These are phyloP conservation scores for Pleurotus platypus DNA, from an alignment of 768 basidiomycete genomes.

Conservation along the genomic window DNA sequence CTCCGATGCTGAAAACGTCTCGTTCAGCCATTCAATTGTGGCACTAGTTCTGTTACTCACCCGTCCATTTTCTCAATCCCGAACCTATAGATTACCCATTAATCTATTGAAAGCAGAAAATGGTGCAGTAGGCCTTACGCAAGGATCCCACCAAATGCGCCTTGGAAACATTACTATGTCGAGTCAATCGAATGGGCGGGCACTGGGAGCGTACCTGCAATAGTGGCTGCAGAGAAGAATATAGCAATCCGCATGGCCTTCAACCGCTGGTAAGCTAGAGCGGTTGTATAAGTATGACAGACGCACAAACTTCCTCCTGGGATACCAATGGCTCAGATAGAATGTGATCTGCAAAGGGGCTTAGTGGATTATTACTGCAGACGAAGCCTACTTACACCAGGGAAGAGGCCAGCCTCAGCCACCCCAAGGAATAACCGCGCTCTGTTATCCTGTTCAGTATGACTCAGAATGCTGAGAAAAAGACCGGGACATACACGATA, in stretches of 20 bases:
- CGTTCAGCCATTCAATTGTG: neutral
- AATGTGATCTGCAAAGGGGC: slow-evolving; percentile 27
- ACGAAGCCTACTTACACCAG: slow-evolving; percentile 23
- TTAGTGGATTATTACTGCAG: too few species aligned
- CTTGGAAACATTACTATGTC: slow-evolving; percentile 14
- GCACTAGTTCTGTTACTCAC: slow-evolving; percentile 9
- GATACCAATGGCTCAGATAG: slow-evolving; percentile 59
- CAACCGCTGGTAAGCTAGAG: neutral
- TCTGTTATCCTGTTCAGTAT: slow-evolving; percentile 13
- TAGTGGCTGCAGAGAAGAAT: slow-evolving; percentile 61
- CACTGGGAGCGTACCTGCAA: slow-evolving; percentile 32
- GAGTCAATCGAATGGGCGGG: too few species aligned
- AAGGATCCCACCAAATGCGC: slow-evolving; percentile 43
- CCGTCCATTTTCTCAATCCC: slow-evolving; percentile 44
- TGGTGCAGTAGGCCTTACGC: slow-evolving; percentile 28
- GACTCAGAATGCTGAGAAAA: neutral
- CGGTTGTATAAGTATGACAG: neutral
- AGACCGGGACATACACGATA: slow-evolving; percentile 15
- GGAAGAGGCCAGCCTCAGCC: slow-evolving; percentile 36
- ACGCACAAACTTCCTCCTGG: slow-evolving; percentile 44
- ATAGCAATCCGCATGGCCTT: slow-evolving; percentile 51
- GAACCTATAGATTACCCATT: slow-evolving; percentile 31
- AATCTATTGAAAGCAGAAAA: neutral
- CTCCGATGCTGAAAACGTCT: slow-evolving; percentile 17
- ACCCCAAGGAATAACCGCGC: slow-evolving; percentile 37